phyloP scores from a whole-genome alignment of 1,284 basidiomycete genomes.

The Takashimella koratensis region DNA sequence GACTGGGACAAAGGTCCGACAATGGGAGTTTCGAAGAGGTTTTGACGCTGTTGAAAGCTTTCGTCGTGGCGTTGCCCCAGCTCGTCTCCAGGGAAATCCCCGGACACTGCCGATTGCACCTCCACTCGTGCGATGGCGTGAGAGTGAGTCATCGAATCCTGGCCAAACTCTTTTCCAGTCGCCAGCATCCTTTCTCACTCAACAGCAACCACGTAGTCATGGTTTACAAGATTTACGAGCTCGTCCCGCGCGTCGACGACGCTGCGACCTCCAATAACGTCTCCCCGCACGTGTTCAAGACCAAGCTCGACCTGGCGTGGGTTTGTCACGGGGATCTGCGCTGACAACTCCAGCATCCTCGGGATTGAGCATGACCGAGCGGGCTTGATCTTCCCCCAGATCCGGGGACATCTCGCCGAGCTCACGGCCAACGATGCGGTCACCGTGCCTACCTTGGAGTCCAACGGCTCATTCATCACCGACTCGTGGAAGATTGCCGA shows the following conservation, averaged over 20 bases:
- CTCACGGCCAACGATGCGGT: slow-evolving; percentile 22
- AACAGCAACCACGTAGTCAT: no score
- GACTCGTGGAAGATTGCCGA: slow-evolving; percentile 36
- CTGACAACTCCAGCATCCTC: slow-evolving; percentile 14
- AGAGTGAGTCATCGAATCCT: no score
- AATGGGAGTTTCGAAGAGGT: no score
- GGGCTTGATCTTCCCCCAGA: slow-evolving; percentile 20
- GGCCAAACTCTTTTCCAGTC: no score
- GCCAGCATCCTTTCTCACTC: no score
- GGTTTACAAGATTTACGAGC: neutral
- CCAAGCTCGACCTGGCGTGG: slow-evolving; percentile 5
- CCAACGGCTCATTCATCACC: slow-evolving; percentile 23
- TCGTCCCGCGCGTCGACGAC: neutral
- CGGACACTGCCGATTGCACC: no score
- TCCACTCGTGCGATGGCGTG: no score
- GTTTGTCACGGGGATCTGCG: neutral
- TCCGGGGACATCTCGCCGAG: slow-evolving; percentile 26
- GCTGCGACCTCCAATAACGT: neutral
- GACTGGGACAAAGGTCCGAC: no score
- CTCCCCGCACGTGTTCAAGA: slow-evolving; percentile 1
- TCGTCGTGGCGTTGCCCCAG: no score
- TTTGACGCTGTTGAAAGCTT: no score
- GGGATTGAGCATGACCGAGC: slow-evolving; percentile 12
- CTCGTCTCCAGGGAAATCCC: no score
- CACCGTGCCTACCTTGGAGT: slow-evolving; percentile 29